Percentiles rank a stretch among this genome's conserved stretches.
Conservation (phyloP, 352 stramenopile species). For the Phytophthora kernoviae region DNA sequence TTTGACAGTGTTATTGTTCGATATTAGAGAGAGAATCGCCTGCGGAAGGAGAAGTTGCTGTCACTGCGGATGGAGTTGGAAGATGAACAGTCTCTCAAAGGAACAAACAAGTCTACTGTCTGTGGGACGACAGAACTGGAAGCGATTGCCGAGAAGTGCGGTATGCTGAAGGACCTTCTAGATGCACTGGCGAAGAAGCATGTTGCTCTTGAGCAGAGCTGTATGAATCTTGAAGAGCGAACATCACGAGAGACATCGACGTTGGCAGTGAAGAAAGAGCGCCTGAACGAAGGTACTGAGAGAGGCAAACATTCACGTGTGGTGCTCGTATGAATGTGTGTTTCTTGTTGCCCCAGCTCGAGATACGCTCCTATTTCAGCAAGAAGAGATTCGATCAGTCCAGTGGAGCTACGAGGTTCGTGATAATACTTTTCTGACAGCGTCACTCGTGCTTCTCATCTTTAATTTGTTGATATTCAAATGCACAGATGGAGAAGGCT, state of each 20-base stretch:
- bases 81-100: constrained; percentile 8
- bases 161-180: constrained; percentile 30
- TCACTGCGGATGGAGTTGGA: constrained; percentile 18
- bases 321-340: constrained; percentile 1
- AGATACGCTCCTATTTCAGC: constrained; percentile 20
- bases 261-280: constrained; percentile 21
- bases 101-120: background rate
- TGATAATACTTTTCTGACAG: too few relatives aligned
- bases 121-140: constrained; percentile 30
- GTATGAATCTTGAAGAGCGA: constrained; percentile 36
- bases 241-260: background rate
- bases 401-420: constrained; percentile 38
- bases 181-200: constrained; percentile 29
- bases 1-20: background rate
- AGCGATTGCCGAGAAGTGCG: constrained; percentile 34
- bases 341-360: constrained; percentile 18
- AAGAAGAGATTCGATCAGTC: constrained; percentile 33
- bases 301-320: background rate
- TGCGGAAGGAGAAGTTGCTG: constrained; percentile 27
- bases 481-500: constrained; percentile 15
- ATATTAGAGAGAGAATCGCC: constrained; percentile 29
- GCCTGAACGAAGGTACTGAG: constrained; percentile 29
- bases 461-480: constrained; percentile 7
- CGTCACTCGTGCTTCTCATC: background rate
- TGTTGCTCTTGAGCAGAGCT: constrained; percentile 22